These are phyloP conservation scores for Phytophthora foliorum DNA, from an alignment of 352 stramenopile genomes.

Conservation along the genomic window DNA sequence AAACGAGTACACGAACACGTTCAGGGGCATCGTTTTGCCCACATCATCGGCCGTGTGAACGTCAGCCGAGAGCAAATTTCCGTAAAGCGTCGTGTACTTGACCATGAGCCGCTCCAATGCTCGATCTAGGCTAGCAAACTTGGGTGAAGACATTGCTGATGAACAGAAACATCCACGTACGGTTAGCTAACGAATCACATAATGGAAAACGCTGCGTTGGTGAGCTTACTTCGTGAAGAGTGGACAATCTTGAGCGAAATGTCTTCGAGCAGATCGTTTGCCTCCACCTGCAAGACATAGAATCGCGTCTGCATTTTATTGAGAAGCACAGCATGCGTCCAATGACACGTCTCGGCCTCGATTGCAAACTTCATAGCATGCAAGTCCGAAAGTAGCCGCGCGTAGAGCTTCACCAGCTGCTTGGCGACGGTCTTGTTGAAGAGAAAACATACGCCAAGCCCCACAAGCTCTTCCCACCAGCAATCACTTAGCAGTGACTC, in stretches of 20 bases:
- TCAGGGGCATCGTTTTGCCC: constrained; percentile 75
- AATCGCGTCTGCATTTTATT: constrained; percentile 72
- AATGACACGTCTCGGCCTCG: constrained; percentile 68
- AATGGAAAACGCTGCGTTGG: not conserved
- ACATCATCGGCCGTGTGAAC: constrained; percentile 63
- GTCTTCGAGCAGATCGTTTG: constrained; percentile 74
- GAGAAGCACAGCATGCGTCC: constrained; percentile 68
- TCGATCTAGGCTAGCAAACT: constrained; percentile 63
- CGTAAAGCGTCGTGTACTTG: constrained; percentile 71
- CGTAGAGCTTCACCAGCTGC: constrained; percentile 77
- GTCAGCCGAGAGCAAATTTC: constrained; percentile 50
- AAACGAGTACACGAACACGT: constrained; percentile 87
- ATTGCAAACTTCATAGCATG: constrained; percentile 83
- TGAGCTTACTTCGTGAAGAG: constrained; percentile 37
- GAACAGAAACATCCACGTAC: not conserved
- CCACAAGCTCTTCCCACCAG: constrained; percentile 85
- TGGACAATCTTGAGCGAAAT: constrained; percentile 55
- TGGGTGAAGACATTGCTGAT: constrained; percentile 49
- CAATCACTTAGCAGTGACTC: constrained; percentile 62
- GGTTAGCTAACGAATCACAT: constrained; percentile 3
- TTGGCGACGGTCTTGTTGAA: constrained; percentile 84
- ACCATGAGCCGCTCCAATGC: constrained; percentile 60
- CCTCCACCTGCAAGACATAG: constrained; percentile 73
- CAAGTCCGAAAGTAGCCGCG: constrained; percentile 61
- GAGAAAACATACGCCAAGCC: constrained; percentile 52